Evolutionary conservation across 1,139 yeast genomes (phyloP), one percentile per base, ranked within the genome.

Genomic region (Yarrowia galli): DNA sequence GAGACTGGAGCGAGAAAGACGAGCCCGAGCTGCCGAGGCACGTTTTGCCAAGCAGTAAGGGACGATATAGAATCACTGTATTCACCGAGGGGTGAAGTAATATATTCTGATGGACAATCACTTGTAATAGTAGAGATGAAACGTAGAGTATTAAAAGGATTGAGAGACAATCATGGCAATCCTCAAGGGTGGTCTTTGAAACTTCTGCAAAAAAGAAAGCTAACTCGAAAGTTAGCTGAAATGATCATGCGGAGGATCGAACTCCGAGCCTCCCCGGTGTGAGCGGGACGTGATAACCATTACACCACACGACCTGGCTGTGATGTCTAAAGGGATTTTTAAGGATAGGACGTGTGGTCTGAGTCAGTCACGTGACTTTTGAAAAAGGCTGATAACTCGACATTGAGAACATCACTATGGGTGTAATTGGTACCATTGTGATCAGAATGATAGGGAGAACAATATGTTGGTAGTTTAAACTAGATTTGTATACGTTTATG

Each of bases 21-120:
- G 99, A 68, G 98, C 98, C 0, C 83, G 98, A 70, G 99, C 99
- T 0, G 98, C 97, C 0, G 98, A 95, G 76, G 97, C 96, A 0
- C 83, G 99, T 72, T 76, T 93, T 74, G 79, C 78, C 58, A 66
- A 75, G 70, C 12, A 48, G 7, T 53, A 51, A 28, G 3, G 18
- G 7, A 10, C 23, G 2, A 43, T 6, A 25, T 46, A 48, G 53
- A 48, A 48, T 48, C 53, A 48, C 36, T 48, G 53, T 28, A 25
- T 16, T 5, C 25, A 20, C 25, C 16, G 25, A 6, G 16, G 9
- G 25, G 12, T 9, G 22, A 7, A 25, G 32, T 28, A 28, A 28
- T 28, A 28, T 28, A 28, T 28, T 28, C 32, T 28, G 32, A 10
- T 28, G 9, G 32, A 28, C 1, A 28, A n/a, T n/a, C n/a, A n/a